These are phyloP conservation scores for Coleophoma crateriformis DNA, from an alignment of 2,329 filamentous ascomycete genomes.

Conservation along the genomic window DNA sequence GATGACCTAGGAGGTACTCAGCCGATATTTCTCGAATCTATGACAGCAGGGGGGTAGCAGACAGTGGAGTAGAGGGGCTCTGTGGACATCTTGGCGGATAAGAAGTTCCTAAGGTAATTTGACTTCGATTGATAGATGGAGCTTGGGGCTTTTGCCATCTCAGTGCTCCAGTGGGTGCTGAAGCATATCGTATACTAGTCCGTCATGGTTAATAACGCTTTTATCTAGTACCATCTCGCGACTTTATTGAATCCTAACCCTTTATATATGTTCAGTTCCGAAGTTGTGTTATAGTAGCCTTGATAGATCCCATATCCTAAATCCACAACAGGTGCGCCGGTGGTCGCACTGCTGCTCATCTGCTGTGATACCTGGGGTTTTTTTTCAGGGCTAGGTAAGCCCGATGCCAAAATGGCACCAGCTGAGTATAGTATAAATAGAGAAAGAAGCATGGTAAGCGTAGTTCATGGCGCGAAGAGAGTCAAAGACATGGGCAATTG, in stretches of 20 bases:
- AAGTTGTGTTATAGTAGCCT: slow-evolving; percentile 32
- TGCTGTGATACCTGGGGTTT: too few relatives aligned
- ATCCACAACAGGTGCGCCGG: slow-evolving; percentile 26
- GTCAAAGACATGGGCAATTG: too few relatives aligned
- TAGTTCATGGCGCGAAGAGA: too few relatives aligned
- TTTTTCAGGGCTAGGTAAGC: too few relatives aligned
- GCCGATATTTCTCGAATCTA: not conserved
- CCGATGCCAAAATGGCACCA: too few relatives aligned
- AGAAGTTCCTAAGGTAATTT: slow-evolving; percentile 19
- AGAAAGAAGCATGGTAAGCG: too few relatives aligned
- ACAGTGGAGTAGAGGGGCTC: slow-evolving; percentile 26
- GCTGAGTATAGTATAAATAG: too few relatives aligned
- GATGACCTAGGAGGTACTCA: slow-evolving; percentile 1
- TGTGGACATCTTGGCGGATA: slow-evolving; percentile 29
- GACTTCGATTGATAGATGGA: slow-evolving; percentile 18
- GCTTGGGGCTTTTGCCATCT: slow-evolving; percentile 28
- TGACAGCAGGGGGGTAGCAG: slow-evolving; percentile 15
- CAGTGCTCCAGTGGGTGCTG: slow-evolving; percentile 25
- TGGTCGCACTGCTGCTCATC: not conserved
- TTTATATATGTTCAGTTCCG: slow-evolving; percentile 37
- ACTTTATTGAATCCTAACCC: slow-evolving; percentile 27
- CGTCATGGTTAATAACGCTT: slow-evolving; percentile 4
- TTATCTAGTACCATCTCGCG: not conserved
- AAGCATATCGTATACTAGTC: slow-evolving; percentile 29
- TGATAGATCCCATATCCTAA: slow-evolving; percentile 40